Evolutionary conservation across 129 eudicot genomes (phyloP).

Genomic region (Saussurea involucrata): DNA sequence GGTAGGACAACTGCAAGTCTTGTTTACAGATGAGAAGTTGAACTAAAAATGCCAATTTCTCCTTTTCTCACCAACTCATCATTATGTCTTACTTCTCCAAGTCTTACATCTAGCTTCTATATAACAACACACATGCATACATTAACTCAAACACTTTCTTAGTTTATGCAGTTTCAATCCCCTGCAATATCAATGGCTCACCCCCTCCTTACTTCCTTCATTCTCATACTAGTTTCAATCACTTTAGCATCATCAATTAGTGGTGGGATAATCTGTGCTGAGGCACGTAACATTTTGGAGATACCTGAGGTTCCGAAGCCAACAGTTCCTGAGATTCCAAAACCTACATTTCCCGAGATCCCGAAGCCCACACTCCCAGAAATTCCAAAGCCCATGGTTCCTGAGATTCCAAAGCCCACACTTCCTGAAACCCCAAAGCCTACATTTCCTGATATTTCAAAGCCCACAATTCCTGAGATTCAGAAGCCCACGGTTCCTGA

Average conservation of each 20-base stretch:
- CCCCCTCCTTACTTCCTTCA: not conserved
- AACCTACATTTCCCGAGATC: not conserved
- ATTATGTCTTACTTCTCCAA: not conserved
- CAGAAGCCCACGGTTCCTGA: not conserved
- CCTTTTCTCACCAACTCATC: slow-evolving; percentile 17
- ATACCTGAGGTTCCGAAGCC: slow-evolving; percentile 15
- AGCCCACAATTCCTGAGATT: not conserved
- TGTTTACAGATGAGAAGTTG: slow-evolving; percentile 10
- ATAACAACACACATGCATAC: not conserved
- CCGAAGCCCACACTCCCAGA: not conserved
- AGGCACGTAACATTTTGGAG: slow-evolving; percentile 23
- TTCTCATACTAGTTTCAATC: slow-evolving; percentile 5
- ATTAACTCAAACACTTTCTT: not conserved
- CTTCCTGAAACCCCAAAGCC: too few species aligned
- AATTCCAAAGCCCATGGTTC: not conserved
- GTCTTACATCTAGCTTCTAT: slow-evolving; percentile 13
- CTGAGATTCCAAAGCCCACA: not conserved
- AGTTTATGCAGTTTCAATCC: not conserved
- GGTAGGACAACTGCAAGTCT: not conserved
- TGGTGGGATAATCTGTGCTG: not conserved
- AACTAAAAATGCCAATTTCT: slow-evolving; percentile 4
- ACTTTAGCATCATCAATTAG: slow-evolving; percentile 10
- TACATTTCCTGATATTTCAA: slow-evolving; percentile 1
- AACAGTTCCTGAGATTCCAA: slow-evolving; percentile 4
- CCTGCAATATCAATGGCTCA: too few species aligned